Percentiles rank a stretch among this genome's conserved stretches.
Evolutionary conservation across 345 rosid species (phyloP).

Genomic region (Eucalyptus erythrocorys): DNA sequence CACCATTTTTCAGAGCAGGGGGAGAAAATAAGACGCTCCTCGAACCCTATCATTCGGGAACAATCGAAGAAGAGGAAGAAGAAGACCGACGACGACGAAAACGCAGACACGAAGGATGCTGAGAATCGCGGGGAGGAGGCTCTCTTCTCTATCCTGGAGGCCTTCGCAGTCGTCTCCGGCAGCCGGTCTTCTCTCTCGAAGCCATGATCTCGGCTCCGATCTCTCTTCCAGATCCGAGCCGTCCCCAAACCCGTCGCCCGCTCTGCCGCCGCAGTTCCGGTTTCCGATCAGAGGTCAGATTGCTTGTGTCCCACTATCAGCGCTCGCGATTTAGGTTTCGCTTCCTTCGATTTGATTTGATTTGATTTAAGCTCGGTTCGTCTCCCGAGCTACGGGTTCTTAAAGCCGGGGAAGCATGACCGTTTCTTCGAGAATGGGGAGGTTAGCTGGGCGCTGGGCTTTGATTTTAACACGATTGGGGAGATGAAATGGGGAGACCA

Average conservation of each 20-base stretch:
- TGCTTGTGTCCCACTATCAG: neutral
- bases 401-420: neutral
- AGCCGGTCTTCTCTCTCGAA: conserved; percentile 15
- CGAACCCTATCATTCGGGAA: neutral
- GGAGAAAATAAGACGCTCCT: neutral
- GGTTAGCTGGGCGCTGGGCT: neutral
- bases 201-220: conserved; percentile 3
- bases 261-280: conserved; percentile 8
- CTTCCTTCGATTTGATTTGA: neutral
- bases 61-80: neutral
- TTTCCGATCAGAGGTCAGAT: conserved; percentile 47
- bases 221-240: conserved; percentile 22
- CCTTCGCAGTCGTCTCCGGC: conserved; percentile 5
- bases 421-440: neutral
- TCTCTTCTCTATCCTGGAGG: conserved; percentile 39
- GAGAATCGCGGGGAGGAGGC: conserved; percentile 66
- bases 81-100: neutral
- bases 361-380: neutral
- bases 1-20: neutral
- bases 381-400: neutral
- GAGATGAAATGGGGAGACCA: neutral
- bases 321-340: neutral
- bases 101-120: conserved; percentile 31
- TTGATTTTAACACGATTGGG: neutral
- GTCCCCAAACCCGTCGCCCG: conserved; percentile 2